These are phyloP conservation scores for Zasmidium angulare DNA, from an alignment of 2,329 filamentous ascomycete species.

Conservation along the genomic window DNA sequence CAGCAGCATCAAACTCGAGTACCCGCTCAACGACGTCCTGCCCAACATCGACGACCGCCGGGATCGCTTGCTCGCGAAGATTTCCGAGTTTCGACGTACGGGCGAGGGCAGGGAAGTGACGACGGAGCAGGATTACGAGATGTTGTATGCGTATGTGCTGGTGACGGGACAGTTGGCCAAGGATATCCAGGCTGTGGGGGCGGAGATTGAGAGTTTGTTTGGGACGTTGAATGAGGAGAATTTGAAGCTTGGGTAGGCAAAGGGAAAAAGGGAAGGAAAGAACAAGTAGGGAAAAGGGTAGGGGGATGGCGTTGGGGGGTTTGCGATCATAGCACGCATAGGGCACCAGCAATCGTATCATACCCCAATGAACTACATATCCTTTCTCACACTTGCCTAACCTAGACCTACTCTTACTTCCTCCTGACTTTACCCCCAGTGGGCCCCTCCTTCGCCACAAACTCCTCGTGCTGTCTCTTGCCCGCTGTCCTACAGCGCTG, in stretches of 20 bases:
- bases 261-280: too few relatives aligned
- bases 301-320: background rate
- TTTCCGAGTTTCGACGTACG: constrained; percentile 80
- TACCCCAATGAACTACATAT: too few relatives aligned
- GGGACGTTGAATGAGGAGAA: constrained; percentile 63
- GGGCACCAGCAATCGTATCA: background rate
- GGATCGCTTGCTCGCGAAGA: constrained; percentile 80
- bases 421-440: too few relatives aligned
- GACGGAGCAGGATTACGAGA: constrained; percentile 79
- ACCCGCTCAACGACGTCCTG: constrained; percentile 84
- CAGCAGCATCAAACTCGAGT: constrained; percentile 90
- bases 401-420: too few relatives aligned
- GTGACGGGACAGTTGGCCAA: constrained; percentile 55
- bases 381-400: too few relatives aligned
- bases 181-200: constrained; percentile 31
- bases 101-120: constrained; percentile 52
- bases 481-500: constrained; percentile 1
- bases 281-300: too few relatives aligned
- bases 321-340: background rate
- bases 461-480: background rate
- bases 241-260: constrained; percentile 42
- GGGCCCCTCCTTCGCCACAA: background rate
- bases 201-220: constrained; percentile 54
- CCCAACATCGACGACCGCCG: constrained; percentile 78
- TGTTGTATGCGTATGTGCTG: constrained; percentile 83